Evolutionary conservation across 306 rosid species (phyloP), one percentile per base, ranked within the genome.

Genomic region (Clitoria ternatea): DNA sequence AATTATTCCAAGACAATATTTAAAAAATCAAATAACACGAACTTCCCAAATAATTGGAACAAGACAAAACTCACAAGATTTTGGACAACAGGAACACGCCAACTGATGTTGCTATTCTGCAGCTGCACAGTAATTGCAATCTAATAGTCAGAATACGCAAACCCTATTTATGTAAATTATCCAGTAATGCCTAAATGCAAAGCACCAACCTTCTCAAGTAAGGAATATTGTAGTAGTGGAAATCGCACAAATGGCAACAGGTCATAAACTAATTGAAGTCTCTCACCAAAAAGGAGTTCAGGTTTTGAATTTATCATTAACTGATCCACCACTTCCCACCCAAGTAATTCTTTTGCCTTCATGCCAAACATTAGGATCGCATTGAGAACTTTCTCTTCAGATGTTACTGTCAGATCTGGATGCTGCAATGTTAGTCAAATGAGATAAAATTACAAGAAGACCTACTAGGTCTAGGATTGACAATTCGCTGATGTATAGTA

Each of bases 391-490:
- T 87, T 90, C 80, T 94, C 98, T 87, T 94, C 98, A 17, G 92
- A 90, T 49, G 98, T 94, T 54, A 90, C 96, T 0, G 97, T 84
- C 90, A 94, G 83, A 81, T 94, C 95, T 6, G 96, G 96, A 84
- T 89, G 95, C 97, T 94, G 96, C 88, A 84, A 81, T 64, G 73
- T 61, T 48, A 70, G 55, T 55, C 30, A 73, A 64, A 42, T 44
- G 66, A 48, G 12, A 15, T 13, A 30, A 62, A 39, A 45, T 55
- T 60, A 63, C 33, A 30, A 50, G 24, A 22, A 61, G 33, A 69
- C 35, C 32, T 18, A 53, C 56, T 12, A 8, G 47, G 44, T 44
- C 56, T 12, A 8, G 47, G 44, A 69, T 45, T 37, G 54, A 61
- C 71, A 74, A 59, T 56, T 45, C 55, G 10, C 35, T 43, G 24